Conservation (phyloP, 306 rosid species). For the Dryas octopetala region DNA sequence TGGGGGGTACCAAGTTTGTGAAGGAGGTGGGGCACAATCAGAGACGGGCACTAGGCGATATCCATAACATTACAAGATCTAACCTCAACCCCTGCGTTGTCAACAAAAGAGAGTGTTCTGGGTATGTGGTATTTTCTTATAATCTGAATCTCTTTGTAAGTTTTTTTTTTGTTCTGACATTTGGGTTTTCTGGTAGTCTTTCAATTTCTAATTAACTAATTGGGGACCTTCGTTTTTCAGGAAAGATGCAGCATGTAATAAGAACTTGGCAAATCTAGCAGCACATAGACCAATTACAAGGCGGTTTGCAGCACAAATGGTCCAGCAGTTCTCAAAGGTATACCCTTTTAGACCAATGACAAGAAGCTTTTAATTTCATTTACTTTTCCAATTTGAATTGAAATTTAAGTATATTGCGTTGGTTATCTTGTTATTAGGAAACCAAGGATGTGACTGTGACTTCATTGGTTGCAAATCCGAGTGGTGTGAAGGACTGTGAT, state of each 20-base stretch:
- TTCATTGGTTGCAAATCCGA: background rate
- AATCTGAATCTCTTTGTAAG: conserved; percentile 11
- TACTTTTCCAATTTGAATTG: background rate
- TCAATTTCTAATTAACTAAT: background rate
- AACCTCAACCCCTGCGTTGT: conserved; percentile 17
- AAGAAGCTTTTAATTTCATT: background rate
- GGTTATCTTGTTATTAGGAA: conserved; percentile 6
- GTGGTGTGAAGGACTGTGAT: background rate
- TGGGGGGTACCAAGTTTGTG: conserved; percentile 30
- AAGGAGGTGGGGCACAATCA: conserved; percentile 36
- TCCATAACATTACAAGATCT: conserved; percentile 42
- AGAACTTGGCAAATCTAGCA: conserved; percentile 3
- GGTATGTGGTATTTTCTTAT: conserved; percentile 18
- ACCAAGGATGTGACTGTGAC: background rate
- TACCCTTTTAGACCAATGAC: background rate
- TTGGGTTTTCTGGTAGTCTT: background rate
- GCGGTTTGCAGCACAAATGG: conserved; percentile 55
- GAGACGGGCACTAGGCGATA: conserved; percentile 44
- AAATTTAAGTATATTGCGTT: background rate
- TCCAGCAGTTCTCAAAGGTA: conserved; percentile 37
- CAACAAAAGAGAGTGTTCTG: conserved; percentile 28
- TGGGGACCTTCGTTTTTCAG: background rate
- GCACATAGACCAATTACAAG: conserved; percentile 27
- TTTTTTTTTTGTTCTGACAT: conserved; percentile 2
- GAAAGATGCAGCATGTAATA: background rate